A percentile compares a stretch with the other conserved stretches of the same genome.
These are phyloP conservation scores for Pterocarpus macrocarpus DNA, from an alignment of 306 rosid genomes.

Conservation along the genomic window DNA sequence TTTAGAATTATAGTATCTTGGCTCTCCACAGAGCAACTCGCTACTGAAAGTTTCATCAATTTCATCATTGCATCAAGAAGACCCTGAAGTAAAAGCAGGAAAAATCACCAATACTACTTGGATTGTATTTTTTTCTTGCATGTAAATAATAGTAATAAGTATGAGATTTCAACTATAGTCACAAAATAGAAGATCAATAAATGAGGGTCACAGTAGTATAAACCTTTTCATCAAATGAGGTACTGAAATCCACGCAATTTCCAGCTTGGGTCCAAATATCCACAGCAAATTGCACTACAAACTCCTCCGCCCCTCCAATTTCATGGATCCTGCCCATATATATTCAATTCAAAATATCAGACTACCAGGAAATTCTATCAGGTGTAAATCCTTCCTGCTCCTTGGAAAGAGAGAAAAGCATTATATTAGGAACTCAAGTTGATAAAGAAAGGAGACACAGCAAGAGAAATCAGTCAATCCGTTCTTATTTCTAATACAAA, in stretches of 20 bases:
- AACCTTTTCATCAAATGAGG: conserved; percentile 67
- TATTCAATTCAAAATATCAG: conserved; percentile 48
- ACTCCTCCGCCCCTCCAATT: conserved; percentile 70
- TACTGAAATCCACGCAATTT: conserved; percentile 52
- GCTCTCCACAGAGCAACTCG: conserved; percentile 72
- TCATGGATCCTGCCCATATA: conserved; percentile 69
- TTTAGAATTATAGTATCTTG: conserved; percentile 71
- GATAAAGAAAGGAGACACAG: conserved; percentile 15
- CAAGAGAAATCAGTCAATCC: background rate
- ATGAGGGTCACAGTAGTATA: conserved; percentile 43
- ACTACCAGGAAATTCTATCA: conserved; percentile 38
- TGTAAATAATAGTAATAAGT: conserved; percentile 29
- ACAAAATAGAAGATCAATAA: conserved; percentile 23
- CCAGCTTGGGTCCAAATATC: conserved; percentile 74
- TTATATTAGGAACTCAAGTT: conserved; percentile 24
- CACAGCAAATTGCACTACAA: conserved; percentile 64
- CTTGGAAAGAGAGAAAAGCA: conserved; percentile 12
- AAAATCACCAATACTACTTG: conserved; percentile 35
- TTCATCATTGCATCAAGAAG: conserved; percentile 78
- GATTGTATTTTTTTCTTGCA: conserved; percentile 30
- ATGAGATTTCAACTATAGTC: conserved; percentile 2
- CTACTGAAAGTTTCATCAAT: conserved; percentile 76
- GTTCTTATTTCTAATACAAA: conserved; percentile 31
- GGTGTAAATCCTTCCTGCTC: conserved; percentile 39
- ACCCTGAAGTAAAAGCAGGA: conserved; percentile 64